Base-by-base conservation (phyloP, 1,284 basidiomycete species). In the Moniliophthora roreri region DNA sequence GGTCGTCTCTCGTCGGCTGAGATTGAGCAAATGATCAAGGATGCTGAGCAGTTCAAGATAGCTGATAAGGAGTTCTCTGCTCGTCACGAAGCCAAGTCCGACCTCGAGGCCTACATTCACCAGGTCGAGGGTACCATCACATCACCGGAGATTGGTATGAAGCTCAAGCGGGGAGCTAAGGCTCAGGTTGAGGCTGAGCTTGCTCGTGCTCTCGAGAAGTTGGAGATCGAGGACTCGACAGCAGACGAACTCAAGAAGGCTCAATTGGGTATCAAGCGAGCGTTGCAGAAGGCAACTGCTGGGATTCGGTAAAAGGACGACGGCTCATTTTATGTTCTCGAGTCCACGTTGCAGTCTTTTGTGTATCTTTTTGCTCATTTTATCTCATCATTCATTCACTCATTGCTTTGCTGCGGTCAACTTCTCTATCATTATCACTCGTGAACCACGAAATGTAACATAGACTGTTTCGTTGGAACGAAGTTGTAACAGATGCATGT, bases 21-120 rank as follows among this genome's bases (percentile, higher is more conserved):
- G 82, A 98, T 97, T 62, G 92, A 95, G 66, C 91, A 95, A 76
- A 98, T 98, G 95, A 95, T 97, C 81, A 93, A 94, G 80, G 93
- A 97, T 68, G 95, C 95, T 55, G 94, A 97, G 74, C 89, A 93
- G 71, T 97, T 86, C 87, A 95, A 94, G 82, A 85, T 88, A 70
- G 92, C 92, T 52, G 95, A 98, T 86, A 94, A 93, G 79, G 95
- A 97, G 71, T 96, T 95, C 82, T 90, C 93, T 62, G 89, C 94
- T 57, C 90, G 90, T 63, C 95, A 97, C 71, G 94, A 98, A 75
- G 93, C 95, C 63, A 96, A 95, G 77, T 91, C 93, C 53, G 94
- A 96, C 73, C 87, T 98, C 58, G 95, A 98, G 80, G 86, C 93
- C 37, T 96, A 97, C 79, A 82, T 98, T 69, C 91, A 95, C 78